A percentile compares a stretch with the other conserved stretches of the same genome.
phyloP scores from a whole-genome alignment of 208 protist species.

The Acanthamoeba royreba region DNA sequence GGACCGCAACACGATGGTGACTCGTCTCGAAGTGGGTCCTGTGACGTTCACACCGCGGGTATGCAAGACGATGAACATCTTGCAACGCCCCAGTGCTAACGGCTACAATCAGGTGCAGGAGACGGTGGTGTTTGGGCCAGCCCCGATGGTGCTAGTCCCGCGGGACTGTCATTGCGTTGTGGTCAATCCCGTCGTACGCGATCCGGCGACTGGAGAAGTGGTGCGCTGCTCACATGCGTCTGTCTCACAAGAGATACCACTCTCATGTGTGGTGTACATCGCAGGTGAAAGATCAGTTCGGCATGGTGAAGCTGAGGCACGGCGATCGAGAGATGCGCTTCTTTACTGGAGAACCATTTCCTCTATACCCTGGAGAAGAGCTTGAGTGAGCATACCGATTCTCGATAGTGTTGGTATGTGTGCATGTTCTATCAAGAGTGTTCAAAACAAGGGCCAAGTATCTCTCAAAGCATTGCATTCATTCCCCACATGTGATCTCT shows the following conservation, averaged over 20 bases:
- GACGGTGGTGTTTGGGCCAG: slow-evolving; percentile 52
- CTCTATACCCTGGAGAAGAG: slow-evolving; percentile 87
- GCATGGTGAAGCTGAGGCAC: slow-evolving; percentile 82
- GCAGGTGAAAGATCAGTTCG: slow-evolving; percentile 68
- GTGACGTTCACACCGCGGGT: slow-evolving; percentile 84
- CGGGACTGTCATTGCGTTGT: slow-evolving; percentile 60
- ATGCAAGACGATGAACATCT: background rate
- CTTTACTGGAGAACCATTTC: slow-evolving; percentile 83
- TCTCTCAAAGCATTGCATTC: no score
- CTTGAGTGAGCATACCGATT: background rate
- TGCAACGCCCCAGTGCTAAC: background rate
- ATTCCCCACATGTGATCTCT: no score
- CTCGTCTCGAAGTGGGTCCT: slow-evolving; percentile 84
- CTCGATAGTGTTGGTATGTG: no score
- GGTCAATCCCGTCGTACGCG: slow-evolving; percentile 48
- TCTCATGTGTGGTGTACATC: background rate
- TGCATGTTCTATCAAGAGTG: background rate
- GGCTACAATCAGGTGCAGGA: background rate
- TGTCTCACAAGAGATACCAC: background rate
- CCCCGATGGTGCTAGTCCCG: slow-evolving; percentile 81
- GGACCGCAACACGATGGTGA: background rate
- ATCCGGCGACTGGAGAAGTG: background rate
- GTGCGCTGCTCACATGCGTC: background rate
- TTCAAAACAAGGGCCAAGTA: background rate
- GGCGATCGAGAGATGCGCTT: slow-evolving; percentile 84